phyloP scores from a whole-genome alignment of 2,329 filamentous ascomycete species.

The Hymenoscyphus salicellus region DNA sequence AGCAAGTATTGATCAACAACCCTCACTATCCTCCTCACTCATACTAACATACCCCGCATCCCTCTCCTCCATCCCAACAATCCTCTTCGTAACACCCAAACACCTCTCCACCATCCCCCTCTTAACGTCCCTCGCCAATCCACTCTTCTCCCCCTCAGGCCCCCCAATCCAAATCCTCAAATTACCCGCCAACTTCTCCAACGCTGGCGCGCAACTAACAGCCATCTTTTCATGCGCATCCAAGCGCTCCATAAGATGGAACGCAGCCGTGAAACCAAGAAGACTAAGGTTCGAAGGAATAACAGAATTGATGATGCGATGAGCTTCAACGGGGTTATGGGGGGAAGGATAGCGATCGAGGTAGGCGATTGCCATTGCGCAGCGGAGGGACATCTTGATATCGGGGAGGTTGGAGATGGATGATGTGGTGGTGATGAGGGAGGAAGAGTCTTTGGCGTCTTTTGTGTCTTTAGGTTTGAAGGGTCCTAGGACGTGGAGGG shows the following conservation, averaged over 20 bases:
- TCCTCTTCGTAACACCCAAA: constrained; percentile 52
- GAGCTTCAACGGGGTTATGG: constrained; percentile 43
- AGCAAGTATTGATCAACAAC: constrained; percentile 23
- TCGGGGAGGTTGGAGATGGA: constrained; percentile 48
- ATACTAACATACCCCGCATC: constrained; percentile 60
- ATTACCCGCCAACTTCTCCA: constrained; percentile 56
- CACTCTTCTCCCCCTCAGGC: constrained; percentile 48
- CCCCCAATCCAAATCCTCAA: constrained; percentile 62
- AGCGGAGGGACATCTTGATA: constrained; percentile 55
- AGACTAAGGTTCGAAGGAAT: constrained; percentile 44
- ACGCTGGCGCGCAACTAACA: constrained; percentile 45
- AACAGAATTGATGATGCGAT: constrained; percentile 45
- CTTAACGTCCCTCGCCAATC: constrained; percentile 51
- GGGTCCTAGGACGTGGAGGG: constrained; percentile 51
- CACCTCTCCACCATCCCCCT: constrained; percentile 55
- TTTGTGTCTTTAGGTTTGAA: constrained; percentile 34
- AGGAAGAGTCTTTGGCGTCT: constrained; percentile 36
- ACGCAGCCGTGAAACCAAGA: constrained; percentile 57
- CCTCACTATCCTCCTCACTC: constrained; percentile 42
- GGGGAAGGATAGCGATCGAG: constrained; percentile 47
- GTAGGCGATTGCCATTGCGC: constrained; percentile 60
- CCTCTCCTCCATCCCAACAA: constrained; percentile 61
- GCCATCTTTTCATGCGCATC: constrained; percentile 47
- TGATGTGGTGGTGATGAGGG: constrained; percentile 46
- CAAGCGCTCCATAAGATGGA: constrained; percentile 56